A percentile compares a stretch with the other conserved stretches of the same genome.
Conservation (phyloP, 1,284 basidiomycete species). For the Ceratobasidium sp. region DNA sequence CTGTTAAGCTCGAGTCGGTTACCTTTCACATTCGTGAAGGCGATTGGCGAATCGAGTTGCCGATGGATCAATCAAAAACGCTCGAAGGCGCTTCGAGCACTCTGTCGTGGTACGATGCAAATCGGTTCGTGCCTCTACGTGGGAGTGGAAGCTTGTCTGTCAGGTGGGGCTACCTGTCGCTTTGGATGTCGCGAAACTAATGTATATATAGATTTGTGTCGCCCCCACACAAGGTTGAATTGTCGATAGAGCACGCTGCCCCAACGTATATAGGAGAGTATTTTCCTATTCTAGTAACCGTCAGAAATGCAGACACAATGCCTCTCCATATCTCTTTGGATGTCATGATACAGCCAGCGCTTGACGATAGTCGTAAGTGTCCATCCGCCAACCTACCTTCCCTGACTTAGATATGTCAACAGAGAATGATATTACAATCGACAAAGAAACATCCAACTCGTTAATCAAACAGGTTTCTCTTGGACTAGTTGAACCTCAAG, state of each 20-base stretch:
- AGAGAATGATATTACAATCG: constrained; percentile 71
- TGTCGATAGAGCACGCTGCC: constrained; percentile 63
- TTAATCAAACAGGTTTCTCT: constrained; percentile 75
- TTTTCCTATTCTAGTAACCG: constrained; percentile 70
- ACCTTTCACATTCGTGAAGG: constrained; percentile 62
- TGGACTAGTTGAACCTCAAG: constrained; percentile 66
- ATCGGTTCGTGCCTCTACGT: constrained; percentile 60
- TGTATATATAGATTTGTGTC: constrained; percentile 13
- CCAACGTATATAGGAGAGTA: constrained; percentile 81
- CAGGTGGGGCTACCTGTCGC: constrained; percentile 55
- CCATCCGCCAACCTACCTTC: constrained; percentile 43
- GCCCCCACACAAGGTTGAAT: constrained; percentile 60
- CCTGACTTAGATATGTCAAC: constrained; percentile 15
- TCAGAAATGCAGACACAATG: constrained; percentile 72
- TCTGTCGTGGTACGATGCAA: constrained; percentile 56
- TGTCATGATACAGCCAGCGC: constrained; percentile 78
- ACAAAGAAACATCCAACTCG: constrained; percentile 66
- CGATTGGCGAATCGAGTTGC: constrained; percentile 71
- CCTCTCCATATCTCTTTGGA: constrained; percentile 73
- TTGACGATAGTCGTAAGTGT: constrained; percentile 73
- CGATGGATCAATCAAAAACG: constrained; percentile 51
- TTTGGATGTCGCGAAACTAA: not conserved
- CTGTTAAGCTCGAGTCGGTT: constrained; percentile 46
- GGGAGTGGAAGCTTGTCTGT: constrained; percentile 59
- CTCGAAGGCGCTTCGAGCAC: constrained; percentile 62